phyloP scores from a whole-genome alignment of 441 rosid species.

The Biscutella laevigata region DNA sequence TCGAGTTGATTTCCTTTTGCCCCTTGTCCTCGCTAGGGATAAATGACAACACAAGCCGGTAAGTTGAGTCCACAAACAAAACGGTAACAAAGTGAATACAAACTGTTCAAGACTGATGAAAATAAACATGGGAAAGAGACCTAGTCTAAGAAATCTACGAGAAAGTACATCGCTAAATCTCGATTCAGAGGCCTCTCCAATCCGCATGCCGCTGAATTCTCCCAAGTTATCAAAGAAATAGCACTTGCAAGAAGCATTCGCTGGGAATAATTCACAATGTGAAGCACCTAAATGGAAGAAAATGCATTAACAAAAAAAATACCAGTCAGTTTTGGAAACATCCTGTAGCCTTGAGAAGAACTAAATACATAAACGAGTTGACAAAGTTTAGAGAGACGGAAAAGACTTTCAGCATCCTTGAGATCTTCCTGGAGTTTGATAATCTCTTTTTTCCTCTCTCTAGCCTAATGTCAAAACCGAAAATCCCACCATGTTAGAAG shows the following conservation, averaged over 20 bases:
- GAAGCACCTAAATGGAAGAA: conserved; percentile 36
- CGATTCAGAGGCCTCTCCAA: conserved; percentile 34
- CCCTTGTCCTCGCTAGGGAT: conserved; percentile 43
- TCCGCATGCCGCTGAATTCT: conserved; percentile 29
- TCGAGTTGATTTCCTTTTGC: conserved; percentile 31
- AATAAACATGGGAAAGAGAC: conserved; percentile 22
- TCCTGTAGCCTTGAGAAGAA: neutral
- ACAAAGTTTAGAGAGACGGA: neutral
- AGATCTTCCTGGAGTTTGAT: conserved; percentile 59
- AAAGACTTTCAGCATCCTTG: conserved; percentile 63
- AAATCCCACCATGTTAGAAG: neutral
- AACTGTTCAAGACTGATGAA: neutral
- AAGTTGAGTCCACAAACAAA: conserved; percentile 3
- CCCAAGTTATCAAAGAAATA: conserved; percentile 76
- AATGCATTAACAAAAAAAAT: neutral
- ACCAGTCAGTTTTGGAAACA: neutral
- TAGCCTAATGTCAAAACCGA: conserved; percentile 43
- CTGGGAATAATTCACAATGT: conserved; percentile 47
- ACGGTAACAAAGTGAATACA: neutral
- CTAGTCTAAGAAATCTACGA: conserved; percentile 73
- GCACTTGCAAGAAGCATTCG: conserved; percentile 67
- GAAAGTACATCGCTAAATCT: conserved; percentile 62
- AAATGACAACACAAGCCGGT: conserved; percentile 2
- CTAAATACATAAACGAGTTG: neutral
- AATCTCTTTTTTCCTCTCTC: conserved; percentile 69